Percentiles rank a stretch among this genome's conserved stretches.
phyloP scores from a whole-genome alignment of 352 stramenopile genomes.

The Pythium periplocum region DNA sequence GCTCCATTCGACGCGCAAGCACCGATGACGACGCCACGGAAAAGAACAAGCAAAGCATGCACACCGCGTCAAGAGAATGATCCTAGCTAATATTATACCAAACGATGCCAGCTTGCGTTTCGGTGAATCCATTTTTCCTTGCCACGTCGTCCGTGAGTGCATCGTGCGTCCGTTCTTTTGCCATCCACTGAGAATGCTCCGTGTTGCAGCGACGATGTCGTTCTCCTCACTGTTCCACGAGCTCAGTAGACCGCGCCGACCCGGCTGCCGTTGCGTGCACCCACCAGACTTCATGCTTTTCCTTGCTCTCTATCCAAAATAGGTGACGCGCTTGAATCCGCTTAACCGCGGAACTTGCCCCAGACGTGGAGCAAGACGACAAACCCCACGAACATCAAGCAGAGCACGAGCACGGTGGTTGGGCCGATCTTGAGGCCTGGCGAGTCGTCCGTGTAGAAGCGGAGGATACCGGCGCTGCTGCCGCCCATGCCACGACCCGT shows the following conservation, averaged over 20 bases:
- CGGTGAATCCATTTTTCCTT: too few species aligned
- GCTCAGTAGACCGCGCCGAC: too few species aligned
- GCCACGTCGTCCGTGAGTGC: too few species aligned
- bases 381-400: constrained; percentile 94
- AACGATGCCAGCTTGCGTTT: not conserved
- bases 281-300: not conserved
- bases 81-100: constrained; percentile 39
- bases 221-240: too few species aligned
- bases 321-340: not conserved
- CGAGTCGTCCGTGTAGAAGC: constrained; percentile 97
- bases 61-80: constrained; percentile 5
- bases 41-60: not conserved
- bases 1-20: constrained; percentile 1
- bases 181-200: too few species aligned
- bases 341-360: constrained; percentile 93
- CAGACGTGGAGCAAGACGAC: constrained; percentile 97
- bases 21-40: not conserved
- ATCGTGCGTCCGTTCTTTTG: too few species aligned
- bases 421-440: constrained; percentile 94
- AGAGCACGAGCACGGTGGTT: constrained; percentile 94
- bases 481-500: constrained; percentile 79
- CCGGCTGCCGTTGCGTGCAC: too few species aligned
- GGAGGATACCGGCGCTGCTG: constrained; percentile 91
- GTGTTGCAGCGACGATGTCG: too few species aligned
- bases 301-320: not conserved